Conservation (phyloP, 306 rosid species). For the Gleditsia sinensis region DNA sequence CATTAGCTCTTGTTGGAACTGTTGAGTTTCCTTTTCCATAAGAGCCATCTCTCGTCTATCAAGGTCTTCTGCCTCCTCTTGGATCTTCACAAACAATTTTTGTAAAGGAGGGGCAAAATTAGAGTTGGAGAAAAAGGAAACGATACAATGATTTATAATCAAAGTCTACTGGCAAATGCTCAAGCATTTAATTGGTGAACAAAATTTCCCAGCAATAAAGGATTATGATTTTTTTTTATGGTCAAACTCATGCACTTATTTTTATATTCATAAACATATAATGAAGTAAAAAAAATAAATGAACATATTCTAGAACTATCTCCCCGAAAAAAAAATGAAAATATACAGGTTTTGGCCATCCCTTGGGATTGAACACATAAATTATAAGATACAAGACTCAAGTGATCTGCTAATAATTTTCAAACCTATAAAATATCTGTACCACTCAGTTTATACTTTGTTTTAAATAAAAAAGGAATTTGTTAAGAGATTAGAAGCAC, state of each 20-base stretch:
- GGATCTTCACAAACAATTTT: conserved; percentile 58
- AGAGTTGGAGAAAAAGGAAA: neutral
- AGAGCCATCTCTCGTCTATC: conserved; percentile 69
- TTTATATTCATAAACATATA: neutral
- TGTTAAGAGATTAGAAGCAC: neutral
- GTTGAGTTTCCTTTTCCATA: conserved; percentile 63
- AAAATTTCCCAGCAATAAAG: neutral
- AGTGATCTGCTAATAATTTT: neutral
- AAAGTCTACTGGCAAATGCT: conserved; percentile 5
- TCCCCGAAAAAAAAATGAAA: conserved; percentile 10
- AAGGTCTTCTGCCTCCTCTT: conserved; percentile 81
- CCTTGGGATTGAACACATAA: conserved; percentile 22
- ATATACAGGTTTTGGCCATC: conserved; percentile 2
- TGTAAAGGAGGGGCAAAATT: neutral
- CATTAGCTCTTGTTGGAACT: conserved; percentile 58
- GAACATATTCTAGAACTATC: neutral
- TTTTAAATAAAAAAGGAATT: neutral
- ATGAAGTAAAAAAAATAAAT: neutral
- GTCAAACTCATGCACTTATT: neutral
- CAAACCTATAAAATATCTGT: neutral
- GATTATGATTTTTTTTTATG: neutral
- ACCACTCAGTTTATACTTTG: neutral
- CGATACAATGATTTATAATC: conserved; percentile 3
- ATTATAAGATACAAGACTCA: neutral
- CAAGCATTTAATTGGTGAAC: conserved; percentile 3